phyloP scores from a whole-genome alignment of 345 rosid genomes.

The Luvunga scandens region DNA sequence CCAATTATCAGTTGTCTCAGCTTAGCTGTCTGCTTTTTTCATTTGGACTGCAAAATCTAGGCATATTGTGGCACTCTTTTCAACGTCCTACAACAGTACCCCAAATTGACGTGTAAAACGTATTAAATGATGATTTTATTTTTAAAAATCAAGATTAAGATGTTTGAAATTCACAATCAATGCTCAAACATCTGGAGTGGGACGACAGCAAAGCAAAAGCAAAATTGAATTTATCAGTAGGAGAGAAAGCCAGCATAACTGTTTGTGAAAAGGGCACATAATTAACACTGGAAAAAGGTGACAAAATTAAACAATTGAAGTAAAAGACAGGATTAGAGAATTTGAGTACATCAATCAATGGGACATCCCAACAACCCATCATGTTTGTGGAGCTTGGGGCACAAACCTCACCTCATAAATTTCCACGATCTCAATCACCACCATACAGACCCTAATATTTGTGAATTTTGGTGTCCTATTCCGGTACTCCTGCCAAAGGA shows the following conservation, averaged over 20 bases:
- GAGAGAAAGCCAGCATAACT: neutral
- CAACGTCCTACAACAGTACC: neutral
- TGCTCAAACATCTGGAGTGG: too few relatives aligned
- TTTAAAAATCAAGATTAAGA: neutral
- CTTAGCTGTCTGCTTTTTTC: neutral
- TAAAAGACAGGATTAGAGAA: constrained; percentile 22
- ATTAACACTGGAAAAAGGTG: neutral
- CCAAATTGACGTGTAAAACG: neutral
- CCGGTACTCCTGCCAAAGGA: neutral
- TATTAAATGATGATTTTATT: too few relatives aligned
- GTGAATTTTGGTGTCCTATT: neutral
- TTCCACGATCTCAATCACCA: neutral
- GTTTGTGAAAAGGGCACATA: neutral
- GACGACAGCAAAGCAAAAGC: too few relatives aligned
- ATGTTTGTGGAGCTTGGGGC: constrained; percentile 40
- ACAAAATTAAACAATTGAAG: neutral
- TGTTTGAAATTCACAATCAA: too few relatives aligned
- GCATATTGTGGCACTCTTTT: constrained; percentile 26
- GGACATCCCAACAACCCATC: constrained; percentile 55
- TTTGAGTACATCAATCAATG: constrained; percentile 21
- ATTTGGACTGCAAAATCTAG: constrained; percentile 26
- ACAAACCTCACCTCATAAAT: constrained; percentile 10
- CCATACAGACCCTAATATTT: neutral
- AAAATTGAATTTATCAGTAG: too few relatives aligned
- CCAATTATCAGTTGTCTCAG: neutral